Base-by-base conservation (phyloP, 192 early-diverging fungal genomes). In the Podila epigama region DNA sequence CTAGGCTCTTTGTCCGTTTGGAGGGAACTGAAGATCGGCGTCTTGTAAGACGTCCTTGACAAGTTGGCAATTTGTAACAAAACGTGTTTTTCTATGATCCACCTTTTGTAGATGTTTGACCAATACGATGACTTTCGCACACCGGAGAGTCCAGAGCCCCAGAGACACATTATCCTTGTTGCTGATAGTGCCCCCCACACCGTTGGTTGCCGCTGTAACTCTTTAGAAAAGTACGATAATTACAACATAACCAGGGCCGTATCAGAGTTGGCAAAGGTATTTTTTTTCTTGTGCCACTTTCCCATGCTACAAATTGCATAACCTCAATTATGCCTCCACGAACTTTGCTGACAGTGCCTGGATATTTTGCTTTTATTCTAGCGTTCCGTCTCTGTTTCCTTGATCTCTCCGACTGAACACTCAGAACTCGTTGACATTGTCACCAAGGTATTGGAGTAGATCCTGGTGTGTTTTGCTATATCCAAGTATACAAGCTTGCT, bases 121-220 rank as follows among this genome's bases (percentile, higher is more conserved):
- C 78, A 84, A 20, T 81, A 86, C 37, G 72, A 79, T 31, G 80
- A 72, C 12, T 39, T 70, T 22, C 20, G 55, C 28, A 25, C 42
- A 27, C 31, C 15, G 27, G 62, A 64, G 1, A 34, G 37, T 29
- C 27, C 41, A 1, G 81, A 86, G 4, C 75, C 83, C 8, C 69
- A 82, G 12, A 78, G 77, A 33, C 87, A 88, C 37, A 85, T 87
- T 36, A 79, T 90, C 28, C 70, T 90, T 34, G 79, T 90, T 0
- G 80, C 85, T 1, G 81, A 83, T 16, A 90, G 86, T 22, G 55
- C 82, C 5, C 81, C 83, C 11, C 77, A 87, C 34, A 60, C 66
- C 12, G 79, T 70, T 16, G 80, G 83, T 18, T 84, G 79, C 28
- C 81, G 81, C 4, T 83, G 72, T 54, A 87, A 87, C 35, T 63